Base-by-base conservation (phyloP, 2,329 filamentous ascomycete genomes). In the Monosporascus sp. region DNA sequence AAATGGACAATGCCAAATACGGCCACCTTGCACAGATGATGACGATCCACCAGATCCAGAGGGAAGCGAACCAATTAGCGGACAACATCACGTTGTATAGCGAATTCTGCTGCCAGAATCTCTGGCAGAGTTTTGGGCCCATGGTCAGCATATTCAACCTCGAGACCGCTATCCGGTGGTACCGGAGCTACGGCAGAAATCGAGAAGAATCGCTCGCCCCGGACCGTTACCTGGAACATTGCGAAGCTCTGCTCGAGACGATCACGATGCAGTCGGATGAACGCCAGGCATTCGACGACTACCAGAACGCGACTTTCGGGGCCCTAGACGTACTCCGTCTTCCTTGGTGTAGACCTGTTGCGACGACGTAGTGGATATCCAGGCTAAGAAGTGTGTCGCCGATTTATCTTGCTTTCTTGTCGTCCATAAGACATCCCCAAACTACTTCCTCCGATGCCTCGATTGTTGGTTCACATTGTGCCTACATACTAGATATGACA, bases 131-230 rank as follows among this genome's bases (percentile, higher is more conserved):
- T 37, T 60, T 57, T 25, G 57, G 54, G 14, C 54, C 58, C 8
- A 50, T 60, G 18, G 36, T 60, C 35, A 55, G 55, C 14, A 45
- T 50, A 25, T 61, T 55, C 20, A 57, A 38, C 27, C 54, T 62
- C 25, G 53, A 58, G 47, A 54, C 55, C 18, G 55, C 58, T 14
- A 50, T 58, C 41, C 51, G 51, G 38, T 62, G 60, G 58, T 62
- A 58, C 27, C 52, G 60, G 22, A 39, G 46, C 8, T 52, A 62
- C 18, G 49, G 49, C 43, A 45, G 17, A 11, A 44, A 15, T 20
- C 43, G 18, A 27, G 24, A 20, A 20, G 41, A 36, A 15, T 35
- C 35, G 24, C 35, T 24, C 5, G 37, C 17, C 14, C 5, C 22
- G 15, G 14, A 31, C 39, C 9, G 20, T 14, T 22, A 51, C 38